Base-by-base conservation (phyloP, 2,329 filamentous ascomycete genomes). In the Ophiostoma sp. region DNA sequence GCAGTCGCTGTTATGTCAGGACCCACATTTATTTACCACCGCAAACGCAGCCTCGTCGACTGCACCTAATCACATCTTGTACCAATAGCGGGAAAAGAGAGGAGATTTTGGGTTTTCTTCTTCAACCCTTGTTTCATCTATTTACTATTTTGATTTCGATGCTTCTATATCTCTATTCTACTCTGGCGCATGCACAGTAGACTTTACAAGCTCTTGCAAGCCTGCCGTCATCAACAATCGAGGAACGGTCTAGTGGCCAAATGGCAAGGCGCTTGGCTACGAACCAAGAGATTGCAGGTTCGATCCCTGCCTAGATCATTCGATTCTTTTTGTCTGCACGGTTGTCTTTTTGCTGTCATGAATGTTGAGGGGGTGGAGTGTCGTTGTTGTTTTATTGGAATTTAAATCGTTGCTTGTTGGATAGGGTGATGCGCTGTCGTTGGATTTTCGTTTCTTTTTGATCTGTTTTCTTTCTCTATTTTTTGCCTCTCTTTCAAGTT, bases 251-350 rank as follows among this genome's bases (percentile, higher is more conserved):
- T 69, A 73, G 72, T 75, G 74, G 74, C 73, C 72, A 72, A 74
- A 74, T 76, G 75, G 72, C 75, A 76, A 76, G 75, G 76, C 75
- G 75, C 74, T 75, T 76, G 76, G 76, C 75, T 76, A 76, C 75
- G 76, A 77, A 77, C 76, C 76, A 76, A 75, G 74, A 76, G 75
- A 76, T 76, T 76, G 74, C 75, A 76, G 76, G 75, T 77, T 76
- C 75, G 75, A 76, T 73, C 75, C 75, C 76, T 76, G 75, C 75
- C 72, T 73, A 69, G 72, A 73, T 73, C 74, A 64, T 40, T 66
- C 49, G 27, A 60, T 60, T 40, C 3, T 60, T 60, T 60, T 60
- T 60, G 52, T 5, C 12, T 58, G 5, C 8, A 44, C 2, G 2
- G 5, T 44, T 44, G 42, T 6, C 42, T 4, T 45, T 45, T 2